Base-by-base conservation (phyloP, 1,139 yeast genomes). In the Kodamaea derodonti region DNA sequence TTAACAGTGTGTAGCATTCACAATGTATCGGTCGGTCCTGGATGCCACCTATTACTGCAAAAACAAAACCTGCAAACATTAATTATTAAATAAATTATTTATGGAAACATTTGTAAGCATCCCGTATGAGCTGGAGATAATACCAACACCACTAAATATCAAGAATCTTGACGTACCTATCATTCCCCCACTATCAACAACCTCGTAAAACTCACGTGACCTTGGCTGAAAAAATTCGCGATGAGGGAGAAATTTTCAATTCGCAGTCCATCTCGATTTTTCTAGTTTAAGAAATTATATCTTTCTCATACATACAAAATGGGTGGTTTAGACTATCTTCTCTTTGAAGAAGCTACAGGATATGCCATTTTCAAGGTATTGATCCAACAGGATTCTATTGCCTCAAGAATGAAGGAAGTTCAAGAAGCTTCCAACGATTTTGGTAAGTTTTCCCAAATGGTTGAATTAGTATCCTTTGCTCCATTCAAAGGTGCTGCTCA, bases 401-500 rank as follows among this genome's bases (percentile, higher is more conserved):
- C 97, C 35, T 77, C 95, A 32, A 80, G 94, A 61, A 74, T 85
- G 67, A 81, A 84, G 62, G 98, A 94, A 66, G 98, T 94, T 28
- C 97, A 92, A 70, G 83, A 81, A 52, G 94, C 95, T 39, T 76
- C 90, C 45, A 81, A 75, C 53, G 98, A 94, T 56, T 78, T 92
- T 49, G 82, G 83, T 46, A 78, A 81, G 58, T 92, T 92, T 61
- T 86, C 96, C 54, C 92, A 92, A 69, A 75, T 92, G 74, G 80
- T 92, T 50, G 95, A 90, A 65, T 77, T 92, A 44, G 95, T 87
- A 27, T 85, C 96, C 17, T 94, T 92, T 68, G 96, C 97, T 44
- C 98, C 98, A 35, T 92, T 94, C 77, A 88, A 92, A 68, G 96
- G 96, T 52, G 98, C 98, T 40, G 97, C 98, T 39, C 97, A 92